A percentile compares a stretch with the other conserved stretches of the same genome.
These are phyloP conservation scores for Populus hybrid DNA, from an alignment of 441 rosid species.

Conservation along the genomic window DNA sequence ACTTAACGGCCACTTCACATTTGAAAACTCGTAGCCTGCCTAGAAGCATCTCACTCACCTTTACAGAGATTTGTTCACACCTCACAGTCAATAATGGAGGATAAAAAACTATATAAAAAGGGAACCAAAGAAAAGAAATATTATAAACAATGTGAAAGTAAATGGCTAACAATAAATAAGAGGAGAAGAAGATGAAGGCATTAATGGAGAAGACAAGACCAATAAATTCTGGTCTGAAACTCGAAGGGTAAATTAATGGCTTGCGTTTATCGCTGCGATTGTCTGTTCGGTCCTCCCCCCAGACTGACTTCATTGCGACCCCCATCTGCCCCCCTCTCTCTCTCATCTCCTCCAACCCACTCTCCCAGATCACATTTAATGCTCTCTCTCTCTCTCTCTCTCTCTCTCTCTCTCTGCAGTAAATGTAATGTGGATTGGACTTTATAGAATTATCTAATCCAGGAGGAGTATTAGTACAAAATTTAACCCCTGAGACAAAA, in stretches of 20 bases:
- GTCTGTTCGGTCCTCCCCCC: slow-evolving; percentile 32
- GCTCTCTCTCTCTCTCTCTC: slow-evolving; percentile 23
- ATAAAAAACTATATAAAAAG: not conserved
- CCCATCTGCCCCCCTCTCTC: slow-evolving; percentile 10
- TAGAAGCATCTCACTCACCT: not conserved
- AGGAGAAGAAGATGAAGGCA: slow-evolving; percentile 26
- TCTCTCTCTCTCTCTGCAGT: slow-evolving; percentile 14
- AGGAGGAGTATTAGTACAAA: slow-evolving; percentile 5
- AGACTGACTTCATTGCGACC: slow-evolving; percentile 30
- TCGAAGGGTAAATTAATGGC: slow-evolving; percentile 36
- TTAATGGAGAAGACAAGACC: slow-evolving; percentile 59
- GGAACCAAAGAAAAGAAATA: not conserved
- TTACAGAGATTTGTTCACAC: not conserved
- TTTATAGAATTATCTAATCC: not conserved
- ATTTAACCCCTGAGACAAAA: slow-evolving; percentile 13
- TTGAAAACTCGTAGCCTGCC: not conserved
- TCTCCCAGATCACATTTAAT: slow-evolving; percentile 47
- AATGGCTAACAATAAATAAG: slow-evolving; percentile 20
- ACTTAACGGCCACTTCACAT: not conserved
- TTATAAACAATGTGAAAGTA: slow-evolving; percentile 1
- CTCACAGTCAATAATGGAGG: not conserved
- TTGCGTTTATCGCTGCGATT: slow-evolving; percentile 53
- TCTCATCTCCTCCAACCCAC: slow-evolving; percentile 41
- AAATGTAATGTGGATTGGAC: not conserved
- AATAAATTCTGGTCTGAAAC: slow-evolving; percentile 40